Evolutionary conservation across 2,329 filamentous ascomycete genomes (phyloP).

Genomic region (Pezizomycotina sp.): DNA sequence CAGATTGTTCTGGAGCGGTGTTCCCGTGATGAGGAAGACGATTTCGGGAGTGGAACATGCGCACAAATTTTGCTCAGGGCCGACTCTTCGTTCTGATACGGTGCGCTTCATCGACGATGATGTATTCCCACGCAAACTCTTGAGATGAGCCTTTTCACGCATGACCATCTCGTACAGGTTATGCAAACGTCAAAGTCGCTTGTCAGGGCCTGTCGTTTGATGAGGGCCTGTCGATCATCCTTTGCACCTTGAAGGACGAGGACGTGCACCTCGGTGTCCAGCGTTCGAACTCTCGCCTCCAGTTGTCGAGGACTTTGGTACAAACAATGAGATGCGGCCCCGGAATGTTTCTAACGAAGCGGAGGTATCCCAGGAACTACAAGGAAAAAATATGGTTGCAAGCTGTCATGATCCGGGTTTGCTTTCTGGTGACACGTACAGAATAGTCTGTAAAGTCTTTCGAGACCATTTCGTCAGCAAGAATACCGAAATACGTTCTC

Average conservation of each 20-base stretch:
- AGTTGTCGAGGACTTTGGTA: slow-evolving; percentile 95
- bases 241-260: slow-evolving; percentile 88
- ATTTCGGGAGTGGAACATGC: slow-evolving; percentile 88
- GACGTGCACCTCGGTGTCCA: slow-evolving; percentile 97
- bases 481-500: slow-evolving; percentile 98
- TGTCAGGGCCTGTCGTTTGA: slow-evolving; percentile 77
- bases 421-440: slow-evolving; percentile 9
- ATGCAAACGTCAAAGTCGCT: slow-evolving; percentile 97
- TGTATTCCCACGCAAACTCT: slow-evolving; percentile 99
- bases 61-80: slow-evolving; percentile 91
- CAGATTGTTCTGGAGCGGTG: slow-evolving; percentile 90
- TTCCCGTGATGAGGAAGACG: slow-evolving; percentile 89
- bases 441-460: slow-evolving; percentile 97
- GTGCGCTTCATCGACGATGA: slow-evolving; percentile 95
- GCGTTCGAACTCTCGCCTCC: slow-evolving; percentile 80
- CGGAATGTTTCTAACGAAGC: slow-evolving; percentile 74
- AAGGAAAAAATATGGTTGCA: slow-evolving; percentile 1
- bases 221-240: slow-evolving; percentile 74
- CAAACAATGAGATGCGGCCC: slow-evolving; percentile 85
- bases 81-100: slow-evolving; percentile 98
- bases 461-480: slow-evolving; percentile 96
- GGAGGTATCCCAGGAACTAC: slow-evolving; percentile 73
- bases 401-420: slow-evolving; percentile 3
- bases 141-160: slow-evolving; percentile 80
- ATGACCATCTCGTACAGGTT: slow-evolving; percentile 99